Conservation (phyloP, 2,329 filamentous ascomycete species). For the Sphaerostilbella broomeana region DNA sequence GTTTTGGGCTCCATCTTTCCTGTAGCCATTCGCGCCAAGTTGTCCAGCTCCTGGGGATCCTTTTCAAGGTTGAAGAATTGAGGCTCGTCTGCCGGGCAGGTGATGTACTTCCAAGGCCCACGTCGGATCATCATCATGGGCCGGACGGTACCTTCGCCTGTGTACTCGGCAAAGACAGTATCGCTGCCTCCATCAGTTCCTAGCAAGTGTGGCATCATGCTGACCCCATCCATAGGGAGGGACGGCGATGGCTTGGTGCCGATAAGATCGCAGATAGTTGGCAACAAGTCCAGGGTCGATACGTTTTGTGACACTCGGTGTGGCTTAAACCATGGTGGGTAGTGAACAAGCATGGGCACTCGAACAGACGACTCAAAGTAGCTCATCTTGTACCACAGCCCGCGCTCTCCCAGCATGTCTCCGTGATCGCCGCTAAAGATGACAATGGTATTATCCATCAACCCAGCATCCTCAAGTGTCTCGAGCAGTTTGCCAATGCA, state of each 20-base stretch:
- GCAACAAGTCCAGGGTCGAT: constrained; percentile 83
- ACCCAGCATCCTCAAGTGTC: constrained; percentile 69
- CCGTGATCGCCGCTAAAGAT: constrained; percentile 92
- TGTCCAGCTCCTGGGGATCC: constrained; percentile 72
- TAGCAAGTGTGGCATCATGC: constrained; percentile 71
- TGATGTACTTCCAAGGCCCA: constrained; percentile 85
- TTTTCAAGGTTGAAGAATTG: constrained; percentile 74
- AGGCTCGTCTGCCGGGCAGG: constrained; percentile 73
- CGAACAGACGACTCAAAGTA: constrained; percentile 90
- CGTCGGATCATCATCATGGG: constrained; percentile 93
- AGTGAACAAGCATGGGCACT: constrained; percentile 79
- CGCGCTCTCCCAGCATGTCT: constrained; percentile 90
- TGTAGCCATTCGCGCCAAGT: constrained; percentile 49
- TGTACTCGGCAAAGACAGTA: constrained; percentile 92
- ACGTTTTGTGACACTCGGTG: constrained; percentile 77
- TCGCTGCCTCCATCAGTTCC: constrained; percentile 63
- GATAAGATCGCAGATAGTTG: constrained; percentile 78
- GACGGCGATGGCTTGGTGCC: constrained; percentile 61
- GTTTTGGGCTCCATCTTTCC: constrained; percentile 32
- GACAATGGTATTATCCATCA: constrained; percentile 81
- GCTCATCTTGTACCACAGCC: constrained; percentile 96
- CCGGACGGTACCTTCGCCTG: constrained; percentile 82
- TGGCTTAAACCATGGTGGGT: constrained; percentile 67
- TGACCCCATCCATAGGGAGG: constrained; percentile 81
- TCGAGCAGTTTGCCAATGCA: constrained; percentile 78